These are phyloP conservation scores for Pseudogymnoascus sp. DNA, from an alignment of 2,329 filamentous ascomycete species.

Conservation along the genomic window DNA sequence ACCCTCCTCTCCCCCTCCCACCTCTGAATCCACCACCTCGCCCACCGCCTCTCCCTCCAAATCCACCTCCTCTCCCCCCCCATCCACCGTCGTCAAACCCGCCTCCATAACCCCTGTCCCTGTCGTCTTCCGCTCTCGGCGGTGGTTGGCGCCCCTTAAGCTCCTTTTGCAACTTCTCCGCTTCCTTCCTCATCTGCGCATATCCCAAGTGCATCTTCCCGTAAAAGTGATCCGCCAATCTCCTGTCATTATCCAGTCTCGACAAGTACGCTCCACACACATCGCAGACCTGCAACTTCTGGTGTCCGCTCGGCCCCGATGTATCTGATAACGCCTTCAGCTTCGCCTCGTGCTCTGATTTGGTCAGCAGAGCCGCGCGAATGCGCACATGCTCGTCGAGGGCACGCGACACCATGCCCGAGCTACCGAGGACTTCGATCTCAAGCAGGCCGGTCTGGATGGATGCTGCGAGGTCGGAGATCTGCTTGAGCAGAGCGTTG, in stretches of 20 bases:
- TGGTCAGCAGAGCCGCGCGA: slow-evolving; percentile 69
- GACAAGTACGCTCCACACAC: slow-evolving; percentile 94
- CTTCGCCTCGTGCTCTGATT: slow-evolving; percentile 77
- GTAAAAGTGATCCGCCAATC: slow-evolving; percentile 95
- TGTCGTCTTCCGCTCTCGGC: slow-evolving; percentile 40
- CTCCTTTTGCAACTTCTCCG: slow-evolving; percentile 78
- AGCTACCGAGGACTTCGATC: slow-evolving; percentile 75
- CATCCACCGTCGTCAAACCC: slow-evolving; percentile 44
- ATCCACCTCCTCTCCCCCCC: slow-evolving; percentile 29
- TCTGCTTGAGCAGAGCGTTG: slow-evolving; percentile 78
- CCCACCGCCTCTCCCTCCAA: slow-evolving; percentile 34
- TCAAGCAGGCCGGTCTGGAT: slow-evolving; percentile 80
- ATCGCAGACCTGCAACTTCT: slow-evolving; percentile 97
- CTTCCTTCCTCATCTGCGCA: slow-evolving; percentile 94
- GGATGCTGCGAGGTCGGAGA: slow-evolving; percentile 69
- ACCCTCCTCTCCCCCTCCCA: slow-evolving; percentile 17
- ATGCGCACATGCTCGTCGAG: slow-evolving; percentile 85
- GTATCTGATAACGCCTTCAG: slow-evolving; percentile 88
- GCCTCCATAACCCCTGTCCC: slow-evolving; percentile 43
- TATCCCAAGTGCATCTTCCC: slow-evolving; percentile 99
- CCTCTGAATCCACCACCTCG: slow-evolving; percentile 21
- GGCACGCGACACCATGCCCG: slow-evolving; percentile 70
- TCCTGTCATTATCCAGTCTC: slow-evolving; percentile 85
- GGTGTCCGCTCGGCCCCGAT: slow-evolving; percentile 84
- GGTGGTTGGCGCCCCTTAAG: slow-evolving; percentile 64